Base-by-base conservation (phyloP, 148 eudicot genomes). In the Nyssa sinensis region DNA sequence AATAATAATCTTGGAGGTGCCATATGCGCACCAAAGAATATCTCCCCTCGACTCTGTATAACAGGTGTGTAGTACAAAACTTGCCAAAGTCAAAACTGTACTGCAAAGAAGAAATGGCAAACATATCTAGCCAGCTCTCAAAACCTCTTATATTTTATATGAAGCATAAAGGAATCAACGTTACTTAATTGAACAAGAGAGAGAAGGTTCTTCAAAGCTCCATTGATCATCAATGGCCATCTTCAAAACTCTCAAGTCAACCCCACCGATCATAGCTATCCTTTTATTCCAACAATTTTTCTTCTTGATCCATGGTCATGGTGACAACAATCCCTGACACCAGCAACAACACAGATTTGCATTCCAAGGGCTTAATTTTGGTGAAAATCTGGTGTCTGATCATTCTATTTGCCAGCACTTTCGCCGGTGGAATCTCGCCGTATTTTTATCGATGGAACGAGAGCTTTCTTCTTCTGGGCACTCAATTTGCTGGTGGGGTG, bases 401-500 rank as follows among this genome's bases (percentile, higher is more conserved):
- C 57, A 90, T 93, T 68, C 78, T 93, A 58, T 86, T 93, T 21
- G 39, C 79, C 9, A 81, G 83, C 85, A 93, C 97, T 33, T 90
- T 93, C 51, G 41, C 32, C 1, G 86, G 88, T n/a, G 97, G 97
- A 1, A 83, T 92, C 8, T 90, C 95, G 0, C 95, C 97, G 8
- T 90, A 90, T 47, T 88, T 87, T 68, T 76, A 78, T 27, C 41
- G 88, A 67, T 90, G 93, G 91, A 83, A 88, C 78, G 91, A 88
- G 75, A 74, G 77, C 47, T 87, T 93, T 33, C 87, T 93, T 5
- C 75, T 93, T 0, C 61, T 93, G 34, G 97, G 96, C 17, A 93
- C 88, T 47, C 90, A 90, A 67, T 93, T 93, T 64, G 93, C 97
- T 0, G 97, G 88, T 1, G 96, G 97, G 2, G 84, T 90, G 24